Base-by-base conservation (phyloP, 371 early-diverging fungal species). In the Apophysomyces elegans region DNA sequence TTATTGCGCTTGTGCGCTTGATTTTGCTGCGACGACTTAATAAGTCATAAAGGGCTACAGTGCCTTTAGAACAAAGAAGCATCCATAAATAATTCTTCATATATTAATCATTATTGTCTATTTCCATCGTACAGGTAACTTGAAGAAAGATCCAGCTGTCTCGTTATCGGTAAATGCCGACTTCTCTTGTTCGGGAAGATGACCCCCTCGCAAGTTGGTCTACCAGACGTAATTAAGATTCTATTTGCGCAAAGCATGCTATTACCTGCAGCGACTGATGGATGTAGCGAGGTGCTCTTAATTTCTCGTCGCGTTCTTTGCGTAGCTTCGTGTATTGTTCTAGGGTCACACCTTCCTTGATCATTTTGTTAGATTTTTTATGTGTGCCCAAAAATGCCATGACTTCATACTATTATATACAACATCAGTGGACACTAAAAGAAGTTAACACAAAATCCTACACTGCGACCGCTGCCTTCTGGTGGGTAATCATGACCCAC, bases 401-500 rank as follows among this genome's bases (percentile, higher is more conserved):
- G 8, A 74, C 70, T 16, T 70, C 64, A 38, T 80, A 78, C 76
- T 80, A 46, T 64, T 6, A 43, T n/a, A 38, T 39, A 46, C n/a
- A 39, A 18, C 57, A 11, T 63, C n/a, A 45, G 16, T 41, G 0
- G 14, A 6, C 8, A 11, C 7, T n/a, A 14, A 39, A 43, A 59
- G 14, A 59, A 4, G 38, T 50, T 35, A 8, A 2, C 21, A 1
- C 36, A 32, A 6, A 11, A 21, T 65, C 75, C 73, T 71, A 79
- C 80, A 21, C 66, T 45, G 38, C 80, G 67, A 44, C 70, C 65
- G 12, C 59, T 39, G 0, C 39, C 58, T 1, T 60, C 9, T 35
- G 76, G 73, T 3, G 82, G 82, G 39, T 81, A 81, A 46, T 81
- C 82, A 59, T 81, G 82, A 36, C 82, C 82, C 59, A 79, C 79